Base-by-base conservation (phyloP, 2,329 filamentous ascomycete species). In the Hypoxylon sp. region DNA sequence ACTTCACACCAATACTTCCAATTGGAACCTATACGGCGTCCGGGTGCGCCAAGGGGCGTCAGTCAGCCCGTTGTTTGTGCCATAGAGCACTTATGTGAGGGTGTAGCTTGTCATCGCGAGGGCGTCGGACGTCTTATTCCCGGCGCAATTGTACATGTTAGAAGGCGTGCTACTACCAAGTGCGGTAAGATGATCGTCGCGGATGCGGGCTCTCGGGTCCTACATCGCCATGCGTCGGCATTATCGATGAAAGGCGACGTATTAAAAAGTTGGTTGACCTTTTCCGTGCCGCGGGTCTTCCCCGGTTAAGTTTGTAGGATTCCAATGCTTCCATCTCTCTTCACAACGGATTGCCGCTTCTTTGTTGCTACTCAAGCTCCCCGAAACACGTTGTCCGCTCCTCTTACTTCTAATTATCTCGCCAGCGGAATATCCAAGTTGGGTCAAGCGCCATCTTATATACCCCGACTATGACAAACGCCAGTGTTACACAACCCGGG, bases 191-290 rank as follows among this genome's bases (percentile, higher is more conserved):
- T 55, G 56, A 67, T 67, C 64, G 37, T 48, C 64, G 57, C 50
- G 59, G 53, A 24, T 59, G 31, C 56, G 67, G 39, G 46, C 56
- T 24, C 65, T 67, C 67, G 60, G 52, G 54, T 53, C 63, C 67
- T 55, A 47, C 55, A 29, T 70, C 64, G 67, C 64, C 50, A 61
- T 64, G 60, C 64, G 61, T 67, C 67, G 64, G 63, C 57, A 58
- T 55, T 67, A 63, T 58, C 29, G 33, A 52, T 10, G 11, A 52
- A 33, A n/a, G 44, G 44, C 51, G 59, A 60, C 60, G 59, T 56
- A 64, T 67, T 51, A 57, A 67, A 64, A 66, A 22, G 48, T 56
- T 61, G 51, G 26, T 61, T 14, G 39, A 48, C 55, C 48, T 33
- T 61, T 44, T 54, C 63, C 63, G 67, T 60, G 44, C 58, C 58